Evolutionary conservation across 441 rosid species (phyloP), one percentile per base, ranked within the genome.

Genomic region (Croton laevigatus): DNA sequence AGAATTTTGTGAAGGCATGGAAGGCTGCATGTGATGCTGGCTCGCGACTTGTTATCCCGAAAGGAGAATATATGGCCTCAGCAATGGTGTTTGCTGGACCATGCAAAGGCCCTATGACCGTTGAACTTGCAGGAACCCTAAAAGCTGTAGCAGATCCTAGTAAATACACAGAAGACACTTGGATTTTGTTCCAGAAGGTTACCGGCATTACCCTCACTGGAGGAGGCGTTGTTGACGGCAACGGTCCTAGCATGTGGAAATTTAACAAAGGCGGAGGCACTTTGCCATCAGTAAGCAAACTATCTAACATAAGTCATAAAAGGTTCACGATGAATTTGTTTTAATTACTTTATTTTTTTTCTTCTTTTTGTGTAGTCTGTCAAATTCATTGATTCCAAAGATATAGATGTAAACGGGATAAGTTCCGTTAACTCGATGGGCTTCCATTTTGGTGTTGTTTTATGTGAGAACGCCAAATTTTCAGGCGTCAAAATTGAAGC

Each of bases 341-440:
- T 27, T 27, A 40, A 6, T 40, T 7, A 38, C 0, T 40, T 40
- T 4, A 6, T 40, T 40, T 40, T 40, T 40, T 6, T 0, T 6
- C 11, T 38, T 44, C 3, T 22, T 12, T 14, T 65, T 66, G 23
- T 72, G 77, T 82, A 89, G 91, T 76, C 68, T 51, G 17, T 87
- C 55, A 83, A 71, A 75, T 76, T 89, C 66, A 38, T 73, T 20
- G 71, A 54, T 5, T 81, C 83, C 34, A 46, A 51, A 19, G 61
- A 86, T 60, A 83, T 65, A 16, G 40, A 74, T 0, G 46, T 89
- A 32, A 77, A 79, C 60, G 76, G 72, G 57, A 63, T 89, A 22
- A 73, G 45, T 16, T 87, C 94, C 11, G 37, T 89, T 12, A 80
- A 89, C 42, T 69, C 84, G 49, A 87, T 87, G 84, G 94, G 94